Evolutionary conservation across 1,284 basidiomycete species (phyloP).

Genomic region (Hemileia vastatrix): DNA sequence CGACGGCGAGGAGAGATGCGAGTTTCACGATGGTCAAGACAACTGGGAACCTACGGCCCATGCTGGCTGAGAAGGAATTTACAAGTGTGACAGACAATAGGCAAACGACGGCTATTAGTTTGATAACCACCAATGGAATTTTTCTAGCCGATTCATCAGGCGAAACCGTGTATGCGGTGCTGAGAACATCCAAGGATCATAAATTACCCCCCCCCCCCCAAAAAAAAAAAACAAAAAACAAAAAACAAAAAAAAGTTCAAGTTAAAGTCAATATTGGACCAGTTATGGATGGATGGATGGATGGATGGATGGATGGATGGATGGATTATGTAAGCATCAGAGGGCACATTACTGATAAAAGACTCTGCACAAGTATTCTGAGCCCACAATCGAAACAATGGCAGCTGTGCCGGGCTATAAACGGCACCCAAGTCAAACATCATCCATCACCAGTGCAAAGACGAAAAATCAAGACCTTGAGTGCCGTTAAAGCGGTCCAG

Average conservation of each 20-base stretch:
- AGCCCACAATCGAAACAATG: conserved; percentile 18
- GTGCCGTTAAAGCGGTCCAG: too few relatives aligned
- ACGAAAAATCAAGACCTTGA: too few relatives aligned
- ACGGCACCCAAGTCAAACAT: too few relatives aligned
- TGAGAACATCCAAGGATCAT: background rate
- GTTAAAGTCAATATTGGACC: background rate
- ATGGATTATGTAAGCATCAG: background rate
- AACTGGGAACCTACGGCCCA: conserved; percentile 37
- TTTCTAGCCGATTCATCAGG: conserved; percentile 35
- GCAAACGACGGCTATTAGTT: conserved; percentile 33
- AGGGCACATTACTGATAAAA: conserved; percentile 17
- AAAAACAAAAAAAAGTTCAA: background rate
- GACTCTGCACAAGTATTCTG: conserved; percentile 18
- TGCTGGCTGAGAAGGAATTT: conserved; percentile 32
- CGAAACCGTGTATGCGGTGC: conserved; percentile 26
- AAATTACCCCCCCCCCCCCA: background rate
- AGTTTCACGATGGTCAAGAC: conserved; percentile 37
- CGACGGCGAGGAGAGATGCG: conserved; percentile 55
- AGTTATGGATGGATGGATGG: background rate
- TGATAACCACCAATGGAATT: conserved; percentile 37
- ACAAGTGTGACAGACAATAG: conserved; percentile 32
- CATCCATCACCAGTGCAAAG: too few relatives aligned
- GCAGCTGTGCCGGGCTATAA: conserved; percentile 17
- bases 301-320: background rate
- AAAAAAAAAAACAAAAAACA: too few relatives aligned